Evolutionary conservation across 805 yeast species (phyloP).

Genomic region (Saccharomycopsis javanensis): DNA sequence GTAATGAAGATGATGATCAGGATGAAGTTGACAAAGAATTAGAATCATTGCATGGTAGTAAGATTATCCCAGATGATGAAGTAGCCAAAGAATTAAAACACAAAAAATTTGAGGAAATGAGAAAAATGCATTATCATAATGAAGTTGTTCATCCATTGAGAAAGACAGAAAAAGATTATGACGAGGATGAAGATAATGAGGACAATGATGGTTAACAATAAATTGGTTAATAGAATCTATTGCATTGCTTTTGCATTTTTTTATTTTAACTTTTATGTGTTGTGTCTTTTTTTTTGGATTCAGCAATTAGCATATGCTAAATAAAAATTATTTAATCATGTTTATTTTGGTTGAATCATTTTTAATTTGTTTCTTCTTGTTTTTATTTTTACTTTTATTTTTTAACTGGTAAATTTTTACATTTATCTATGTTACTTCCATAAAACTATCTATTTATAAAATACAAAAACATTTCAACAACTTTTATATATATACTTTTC

Average conservation of each 20-base stretch:
- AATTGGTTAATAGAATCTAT: not conserved
- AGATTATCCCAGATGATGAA: slow-evolving; percentile 25
- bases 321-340: not conserved
- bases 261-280: not conserved
- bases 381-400: not conserved
- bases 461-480: not conserved
- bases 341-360: too few relatives aligned
- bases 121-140: slow-evolving; percentile 69
- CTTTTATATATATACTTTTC: not conserved
- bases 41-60: slow-evolving; percentile 34
- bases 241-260: not conserved
- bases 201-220: slow-evolving; percentile 22
- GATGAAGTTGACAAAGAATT: slow-evolving; percentile 25
- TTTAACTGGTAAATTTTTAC: too few relatives aligned
- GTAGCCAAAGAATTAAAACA: slow-evolving; percentile 41
- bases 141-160: slow-evolving; percentile 37
- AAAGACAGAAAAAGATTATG: slow-evolving; percentile 18
- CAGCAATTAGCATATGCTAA: not conserved
- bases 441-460: not conserved
- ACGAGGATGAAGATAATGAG: slow-evolving; percentile 26
- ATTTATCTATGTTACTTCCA: not conserved
- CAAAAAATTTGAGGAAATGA: slow-evolving; percentile 60
- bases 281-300: not conserved
- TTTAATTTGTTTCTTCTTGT: not conserved
- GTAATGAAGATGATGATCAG: slow-evolving; percentile 38